A percentile compares a stretch with the other conserved stretches of the same genome.
Evolutionary conservation across 1,284 basidiomycete species (phyloP).

Genomic region (Uromyces viciae-fabae): DNA sequence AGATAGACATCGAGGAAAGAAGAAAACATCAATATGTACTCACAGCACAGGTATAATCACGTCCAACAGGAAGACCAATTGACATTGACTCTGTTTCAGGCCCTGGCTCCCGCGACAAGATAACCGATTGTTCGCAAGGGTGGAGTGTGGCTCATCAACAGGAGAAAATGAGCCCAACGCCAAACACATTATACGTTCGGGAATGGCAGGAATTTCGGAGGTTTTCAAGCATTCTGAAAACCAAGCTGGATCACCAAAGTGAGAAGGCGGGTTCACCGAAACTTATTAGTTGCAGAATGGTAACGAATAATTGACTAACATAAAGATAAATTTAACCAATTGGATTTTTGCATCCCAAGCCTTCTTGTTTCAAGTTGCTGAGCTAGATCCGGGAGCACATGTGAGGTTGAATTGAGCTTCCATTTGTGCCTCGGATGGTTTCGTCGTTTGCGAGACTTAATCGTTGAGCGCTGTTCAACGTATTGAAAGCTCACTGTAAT

Average conservation of each 20-base stretch:
- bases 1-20: background rate
- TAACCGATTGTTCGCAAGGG: background rate
- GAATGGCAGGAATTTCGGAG: background rate
- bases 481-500: background rate
- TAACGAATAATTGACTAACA: background rate
- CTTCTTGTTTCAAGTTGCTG: conserved; percentile 2
- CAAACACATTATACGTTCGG: conserved; percentile 8
- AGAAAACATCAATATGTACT: too few species aligned
- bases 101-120: background rate
- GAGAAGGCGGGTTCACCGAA: background rate
- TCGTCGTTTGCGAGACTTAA: background rate
- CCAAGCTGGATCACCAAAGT: conserved; percentile 14
- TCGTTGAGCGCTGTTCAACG: conserved; percentile 3
- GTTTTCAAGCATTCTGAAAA: conserved; percentile 3
- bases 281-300: background rate
- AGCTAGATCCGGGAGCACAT: background rate
- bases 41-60: conserved; percentile 23
- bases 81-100: conserved; percentile 32
- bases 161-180: conserved; percentile 39
- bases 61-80: conserved; percentile 36
- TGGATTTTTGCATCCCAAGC: background rate
- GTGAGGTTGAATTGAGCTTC: background rate
- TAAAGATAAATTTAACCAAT: background rate
- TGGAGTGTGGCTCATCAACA: background rate
- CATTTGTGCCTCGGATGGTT: background rate